Evolutionary conservation across 2,329 filamentous ascomycete species (phyloP).

Genomic region (Elsinoe necatrix): DNA sequence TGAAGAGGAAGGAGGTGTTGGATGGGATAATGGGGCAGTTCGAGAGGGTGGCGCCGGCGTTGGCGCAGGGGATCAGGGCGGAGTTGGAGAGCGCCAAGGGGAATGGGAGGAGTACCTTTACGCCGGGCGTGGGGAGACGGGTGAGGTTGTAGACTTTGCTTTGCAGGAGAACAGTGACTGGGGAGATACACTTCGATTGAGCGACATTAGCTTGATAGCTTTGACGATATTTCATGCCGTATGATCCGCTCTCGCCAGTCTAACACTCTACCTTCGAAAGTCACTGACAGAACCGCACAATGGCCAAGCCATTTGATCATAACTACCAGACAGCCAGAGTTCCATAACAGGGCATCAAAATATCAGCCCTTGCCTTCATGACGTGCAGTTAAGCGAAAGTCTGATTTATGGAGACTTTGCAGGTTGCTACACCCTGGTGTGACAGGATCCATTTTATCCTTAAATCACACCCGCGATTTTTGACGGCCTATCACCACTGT

Average conservation of each 20-base stretch:
- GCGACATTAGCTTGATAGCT: not conserved
- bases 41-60: not conserved
- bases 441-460: not conserved
- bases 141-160: not conserved
- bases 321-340: not conserved
- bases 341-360: not conserved
- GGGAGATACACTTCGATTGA: not conserved
- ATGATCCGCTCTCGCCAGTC: no score
- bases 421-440: not conserved
- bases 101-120: not conserved
- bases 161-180: not conserved
- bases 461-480: conserved; percentile 10
- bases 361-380: not conserved
- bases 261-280: no score
- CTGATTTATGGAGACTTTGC: not conserved
- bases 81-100: not conserved
- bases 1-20: conserved; percentile 1
- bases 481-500: not conserved
- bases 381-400: not conserved
- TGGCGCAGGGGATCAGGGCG: not conserved
- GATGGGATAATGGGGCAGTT: conserved; percentile 9
- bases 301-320: no score
- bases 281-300: no score
- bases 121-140: not conserved
- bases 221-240: not conserved